A percentile compares a stretch with the other conserved stretches of the same genome.
Evolutionary conservation across 257 asterid genomes (phyloP).

Genomic region (Oldenlandia corymbosa): DNA sequence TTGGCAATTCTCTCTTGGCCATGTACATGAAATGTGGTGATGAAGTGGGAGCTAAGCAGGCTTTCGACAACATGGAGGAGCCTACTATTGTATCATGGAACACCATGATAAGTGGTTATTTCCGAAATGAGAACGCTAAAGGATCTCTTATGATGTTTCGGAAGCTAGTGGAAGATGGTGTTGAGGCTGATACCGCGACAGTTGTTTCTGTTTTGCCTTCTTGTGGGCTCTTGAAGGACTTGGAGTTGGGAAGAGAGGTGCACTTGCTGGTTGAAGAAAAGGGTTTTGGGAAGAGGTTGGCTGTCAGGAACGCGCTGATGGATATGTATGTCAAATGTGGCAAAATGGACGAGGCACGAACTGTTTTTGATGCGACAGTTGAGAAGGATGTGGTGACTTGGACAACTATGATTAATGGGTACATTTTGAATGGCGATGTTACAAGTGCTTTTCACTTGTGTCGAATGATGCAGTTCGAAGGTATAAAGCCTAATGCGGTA

Average conservation of each 20-base stretch:
- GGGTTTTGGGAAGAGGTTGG: slow-evolving; percentile 38
- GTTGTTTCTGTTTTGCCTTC: slow-evolving; percentile 76
- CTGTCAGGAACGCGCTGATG: slow-evolving; percentile 64
- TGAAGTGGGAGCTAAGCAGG: slow-evolving; percentile 45
- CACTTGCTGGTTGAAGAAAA: slow-evolving; percentile 48
- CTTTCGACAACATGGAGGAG: slow-evolving; percentile 53
- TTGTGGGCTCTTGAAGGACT: slow-evolving; percentile 59
- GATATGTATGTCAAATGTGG: slow-evolving; percentile 88
- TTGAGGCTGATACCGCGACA: slow-evolving; percentile 69
- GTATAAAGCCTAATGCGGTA: slow-evolving; percentile 74
- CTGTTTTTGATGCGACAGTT: slow-evolving; percentile 48
- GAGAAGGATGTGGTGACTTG: slow-evolving; percentile 78
- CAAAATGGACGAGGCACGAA: slow-evolving; percentile 53
- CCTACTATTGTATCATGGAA: slow-evolving; percentile 71
- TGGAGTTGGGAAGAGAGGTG: slow-evolving; percentile 53
- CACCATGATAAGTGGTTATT: slow-evolving; percentile 84
- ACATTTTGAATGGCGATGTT: slow-evolving; percentile 38
- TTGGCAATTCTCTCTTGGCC: slow-evolving; percentile 75
- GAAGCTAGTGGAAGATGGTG: slow-evolving; percentile 43
- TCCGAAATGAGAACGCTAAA: slow-evolving; percentile 39
- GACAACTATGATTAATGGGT: slow-evolving; percentile 83
- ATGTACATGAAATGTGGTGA: slow-evolving; percentile 89
- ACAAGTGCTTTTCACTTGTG: slow-evolving; percentile 48
- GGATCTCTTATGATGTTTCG: slow-evolving; percentile 55
- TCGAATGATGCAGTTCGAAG: slow-evolving; percentile 66